These are phyloP conservation scores for Trametes cubensis DNA, from an alignment of 768 basidiomycete genomes.

Conservation along the genomic window DNA sequence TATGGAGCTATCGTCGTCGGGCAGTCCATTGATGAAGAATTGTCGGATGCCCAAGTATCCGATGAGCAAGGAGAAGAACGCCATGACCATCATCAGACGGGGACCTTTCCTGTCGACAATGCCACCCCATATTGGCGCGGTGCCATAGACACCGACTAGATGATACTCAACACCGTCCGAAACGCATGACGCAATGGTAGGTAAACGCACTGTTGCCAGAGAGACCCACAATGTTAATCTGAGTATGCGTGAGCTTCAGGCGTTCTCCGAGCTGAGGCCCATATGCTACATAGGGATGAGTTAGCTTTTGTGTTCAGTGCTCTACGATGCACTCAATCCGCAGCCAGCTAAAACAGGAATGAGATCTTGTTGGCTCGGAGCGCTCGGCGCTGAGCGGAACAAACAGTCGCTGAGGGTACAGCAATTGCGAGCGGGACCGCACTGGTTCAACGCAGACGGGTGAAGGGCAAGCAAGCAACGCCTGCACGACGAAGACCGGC, in stretches of 20 bases:
- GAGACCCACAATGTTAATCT: constrained; percentile 79
- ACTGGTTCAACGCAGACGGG: no score
- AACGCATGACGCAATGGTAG: not conserved
- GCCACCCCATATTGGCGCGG: constrained; percentile 78
- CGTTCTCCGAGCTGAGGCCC: constrained; percentile 84
- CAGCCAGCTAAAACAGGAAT: not conserved
- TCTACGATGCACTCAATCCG: not conserved
- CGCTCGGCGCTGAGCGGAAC: no score
- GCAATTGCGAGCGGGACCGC: not conserved
- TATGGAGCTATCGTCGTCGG: constrained; percentile 31
- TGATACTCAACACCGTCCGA: not conserved
- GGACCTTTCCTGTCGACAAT: constrained; percentile 78
- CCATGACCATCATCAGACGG: constrained; percentile 60
- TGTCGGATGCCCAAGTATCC: constrained; percentile 78
- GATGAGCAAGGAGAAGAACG: constrained; percentile 59
- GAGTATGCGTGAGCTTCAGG: constrained; percentile 75
- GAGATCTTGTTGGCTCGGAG: no score
- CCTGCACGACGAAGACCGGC: no score
- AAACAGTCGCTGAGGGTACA: constrained; percentile 3
- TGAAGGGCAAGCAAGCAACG: no score
- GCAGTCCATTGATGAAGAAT: constrained; percentile 59
- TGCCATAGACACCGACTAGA: constrained; percentile 74
- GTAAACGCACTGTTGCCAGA: constrained; percentile 67
- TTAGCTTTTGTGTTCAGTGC: not conserved
- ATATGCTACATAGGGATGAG: constrained; percentile 56